These are phyloP conservation scores for Fusarium sp. DNA, from an alignment of 2,329 filamentous ascomycete genomes.

Conservation along the genomic window DNA sequence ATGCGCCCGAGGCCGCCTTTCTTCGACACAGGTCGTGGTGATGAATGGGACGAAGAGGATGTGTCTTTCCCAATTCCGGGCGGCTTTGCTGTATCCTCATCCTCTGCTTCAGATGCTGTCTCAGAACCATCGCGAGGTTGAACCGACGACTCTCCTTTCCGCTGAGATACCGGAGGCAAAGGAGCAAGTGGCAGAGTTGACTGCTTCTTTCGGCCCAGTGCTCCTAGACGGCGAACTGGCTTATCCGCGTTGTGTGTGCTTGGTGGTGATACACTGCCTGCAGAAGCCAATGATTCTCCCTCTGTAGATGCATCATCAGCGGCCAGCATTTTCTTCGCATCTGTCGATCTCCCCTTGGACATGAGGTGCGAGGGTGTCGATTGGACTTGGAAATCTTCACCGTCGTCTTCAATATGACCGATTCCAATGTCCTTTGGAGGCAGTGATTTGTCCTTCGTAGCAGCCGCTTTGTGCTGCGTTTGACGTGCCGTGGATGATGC, in stretches of 20 bases:
- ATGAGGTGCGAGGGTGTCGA: slow-evolving; percentile 59
- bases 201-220: slow-evolving; percentile 53
- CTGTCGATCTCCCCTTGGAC: slow-evolving; percentile 45
- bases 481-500: slow-evolving; percentile 45
- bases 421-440: slow-evolving; percentile 36
- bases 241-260: slow-evolving; percentile 36
- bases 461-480: slow-evolving; percentile 30
- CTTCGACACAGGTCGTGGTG: slow-evolving; percentile 44
- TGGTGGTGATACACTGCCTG: slow-evolving; percentile 13
- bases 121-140: slow-evolving; percentile 52
- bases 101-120: slow-evolving; percentile 61
- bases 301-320: slow-evolving; percentile 53
- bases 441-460: slow-evolving; percentile 17
- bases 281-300: slow-evolving; percentile 42
- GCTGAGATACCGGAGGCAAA: slow-evolving; percentile 17
- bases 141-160: slow-evolving; percentile 6
- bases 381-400: slow-evolving; percentile 67
- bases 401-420: slow-evolving; percentile 54
- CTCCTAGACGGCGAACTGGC: slow-evolving; percentile 51
- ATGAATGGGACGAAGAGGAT: slow-evolving; percentile 41
- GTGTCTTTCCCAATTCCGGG: slow-evolving; percentile 29
- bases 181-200: slow-evolving; percentile 47
- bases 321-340: slow-evolving; percentile 16
- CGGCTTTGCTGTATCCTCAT: slow-evolving; percentile 49
- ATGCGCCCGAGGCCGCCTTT: slow-evolving; percentile 59